Evolutionary conservation across 2,329 filamentous ascomycete species (phyloP).

Genomic region (Talaromyces sp.): DNA sequence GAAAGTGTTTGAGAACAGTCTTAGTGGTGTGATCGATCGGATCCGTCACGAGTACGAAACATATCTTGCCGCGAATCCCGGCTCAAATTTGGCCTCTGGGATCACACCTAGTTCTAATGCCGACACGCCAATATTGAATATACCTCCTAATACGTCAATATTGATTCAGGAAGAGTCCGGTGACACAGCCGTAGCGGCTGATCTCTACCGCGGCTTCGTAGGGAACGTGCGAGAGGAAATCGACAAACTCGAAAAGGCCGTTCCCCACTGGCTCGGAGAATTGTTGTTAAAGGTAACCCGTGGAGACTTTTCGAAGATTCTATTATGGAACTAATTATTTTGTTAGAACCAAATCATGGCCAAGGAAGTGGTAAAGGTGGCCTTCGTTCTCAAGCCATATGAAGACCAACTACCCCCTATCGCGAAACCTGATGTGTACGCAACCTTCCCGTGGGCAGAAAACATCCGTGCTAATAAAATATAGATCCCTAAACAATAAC

Average conservation of each 20-base stretch:
- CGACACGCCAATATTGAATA: conserved; percentile 41
- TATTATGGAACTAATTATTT: conserved; percentile 9
- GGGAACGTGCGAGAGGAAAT: conserved; percentile 69
- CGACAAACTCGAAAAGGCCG: conserved; percentile 77
- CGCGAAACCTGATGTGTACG: conserved; percentile 63
- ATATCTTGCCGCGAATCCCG: conserved; percentile 32
- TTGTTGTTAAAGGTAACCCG: conserved; percentile 64
- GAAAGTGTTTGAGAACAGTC: conserved; percentile 41
- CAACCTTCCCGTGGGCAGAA: conserved; percentile 7
- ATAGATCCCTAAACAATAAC: conserved; percentile 34
- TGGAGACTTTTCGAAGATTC: not conserved
- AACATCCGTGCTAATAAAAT: conserved; percentile 2
- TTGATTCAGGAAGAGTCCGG: conserved; percentile 62
- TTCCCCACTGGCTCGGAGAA: conserved; percentile 88
- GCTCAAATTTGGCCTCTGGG: conserved; percentile 30
- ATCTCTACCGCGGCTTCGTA: conserved; percentile 87
- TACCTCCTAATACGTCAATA: conserved; percentile 50
- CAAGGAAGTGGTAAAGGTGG: conserved; percentile 96
- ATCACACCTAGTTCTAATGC: conserved; percentile 40
- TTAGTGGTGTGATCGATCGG: conserved; percentile 41
- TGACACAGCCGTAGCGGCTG: conserved; percentile 63
- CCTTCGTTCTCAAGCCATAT: conserved; percentile 82
- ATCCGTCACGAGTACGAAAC: conserved; percentile 44
- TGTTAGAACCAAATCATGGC: conserved; percentile 67
- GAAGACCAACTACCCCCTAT: conserved; percentile 70